These are phyloP conservation scores for Helenozyma rhizophorensis DNA, from an alignment of 805 yeast genomes.

Conservation along the genomic window DNA sequence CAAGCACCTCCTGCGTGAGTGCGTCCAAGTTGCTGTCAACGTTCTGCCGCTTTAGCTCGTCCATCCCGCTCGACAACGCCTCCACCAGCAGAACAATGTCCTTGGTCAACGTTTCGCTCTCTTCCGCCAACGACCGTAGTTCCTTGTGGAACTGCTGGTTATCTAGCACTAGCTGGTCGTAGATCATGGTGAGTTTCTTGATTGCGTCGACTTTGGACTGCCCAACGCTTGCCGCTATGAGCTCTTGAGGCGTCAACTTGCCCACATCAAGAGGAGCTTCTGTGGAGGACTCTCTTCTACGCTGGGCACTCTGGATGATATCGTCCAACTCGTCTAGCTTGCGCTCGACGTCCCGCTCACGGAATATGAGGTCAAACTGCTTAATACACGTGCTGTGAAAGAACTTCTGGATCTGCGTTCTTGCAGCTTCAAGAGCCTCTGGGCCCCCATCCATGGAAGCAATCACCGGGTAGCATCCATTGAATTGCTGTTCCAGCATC, in stretches of 20 bases:
- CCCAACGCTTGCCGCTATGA: constrained; percentile 28
- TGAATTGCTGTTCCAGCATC: constrained; percentile 46
- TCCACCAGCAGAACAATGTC: constrained; percentile 18
- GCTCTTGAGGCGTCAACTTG: constrained; percentile 25
- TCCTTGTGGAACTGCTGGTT: constrained; percentile 25
- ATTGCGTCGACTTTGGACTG: constrained; percentile 19
- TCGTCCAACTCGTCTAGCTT: constrained; percentile 47
- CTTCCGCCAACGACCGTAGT: constrained; percentile 17
- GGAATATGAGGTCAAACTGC: constrained; percentile 53
- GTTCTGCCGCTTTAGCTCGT: constrained; percentile 16
- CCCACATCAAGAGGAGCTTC: constrained; percentile 25
- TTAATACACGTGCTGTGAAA: constrained; percentile 46
- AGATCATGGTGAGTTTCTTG: constrained; percentile 28
- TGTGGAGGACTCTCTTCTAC: constrained; percentile 16
- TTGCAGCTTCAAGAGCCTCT: constrained; percentile 42
- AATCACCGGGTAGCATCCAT: constrained; percentile 52
- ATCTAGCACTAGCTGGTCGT: constrained; percentile 33
- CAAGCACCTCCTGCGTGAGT: constrained; percentile 13
- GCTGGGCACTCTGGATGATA: constrained; percentile 39
- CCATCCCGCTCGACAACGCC: constrained; percentile 13
- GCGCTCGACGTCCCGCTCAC: constrained; percentile 41
- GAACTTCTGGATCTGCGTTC: constrained; percentile 47
- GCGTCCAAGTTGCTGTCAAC: constrained; percentile 18
- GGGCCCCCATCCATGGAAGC: constrained; percentile 44
- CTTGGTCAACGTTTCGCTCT: constrained; percentile 17